Evolutionary conservation across 257 asterid genomes (phyloP).

Genomic region (Solanum pinnatisectum): DNA sequence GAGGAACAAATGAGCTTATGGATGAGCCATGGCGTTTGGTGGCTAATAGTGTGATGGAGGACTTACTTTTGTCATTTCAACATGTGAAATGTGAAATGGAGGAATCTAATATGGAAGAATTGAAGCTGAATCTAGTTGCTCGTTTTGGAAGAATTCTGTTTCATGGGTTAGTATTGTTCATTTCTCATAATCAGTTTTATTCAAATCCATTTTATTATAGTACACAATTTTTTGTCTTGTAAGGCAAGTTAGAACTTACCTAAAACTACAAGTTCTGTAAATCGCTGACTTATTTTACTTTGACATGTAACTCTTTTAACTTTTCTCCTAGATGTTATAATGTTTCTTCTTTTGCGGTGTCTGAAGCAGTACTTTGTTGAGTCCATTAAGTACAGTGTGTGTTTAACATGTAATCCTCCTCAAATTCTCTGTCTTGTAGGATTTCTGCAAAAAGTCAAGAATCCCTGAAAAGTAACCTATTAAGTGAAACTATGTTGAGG

Average conservation of each 20-base stretch:
- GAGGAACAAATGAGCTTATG: slow-evolving; percentile 3
- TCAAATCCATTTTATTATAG: background rate
- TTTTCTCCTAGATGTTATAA: background rate
- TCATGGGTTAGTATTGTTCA: slow-evolving; percentile 28
- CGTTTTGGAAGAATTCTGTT: slow-evolving; percentile 35
- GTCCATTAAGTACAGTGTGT: background rate
- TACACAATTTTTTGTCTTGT: background rate
- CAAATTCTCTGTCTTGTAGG: slow-evolving; percentile 12
- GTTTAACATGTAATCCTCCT: background rate
- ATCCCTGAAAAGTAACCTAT: slow-evolving; percentile 6
- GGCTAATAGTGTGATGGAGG: slow-evolving; percentile 26
- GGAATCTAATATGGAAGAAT: slow-evolving; percentile 6
- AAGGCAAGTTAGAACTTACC: background rate
- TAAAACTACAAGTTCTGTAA: background rate
- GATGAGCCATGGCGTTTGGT: slow-evolving; percentile 25
- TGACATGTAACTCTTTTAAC: background rate
- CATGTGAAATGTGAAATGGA: slow-evolving; percentile 18
- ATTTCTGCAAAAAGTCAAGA: slow-evolving; percentile 11
- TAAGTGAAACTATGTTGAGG: slow-evolving; percentile 11
- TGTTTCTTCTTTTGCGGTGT: background rate
- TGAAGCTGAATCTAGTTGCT: slow-evolving; percentile 26
- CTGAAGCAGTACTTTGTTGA: background rate
- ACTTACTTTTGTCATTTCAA: slow-evolving; percentile 25
- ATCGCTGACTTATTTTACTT: background rate
- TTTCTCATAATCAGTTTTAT: background rate